Evolutionary conservation across 2,329 filamentous ascomycete genomes (phyloP).

Genomic region (Blastomyces gilchristii): DNA sequence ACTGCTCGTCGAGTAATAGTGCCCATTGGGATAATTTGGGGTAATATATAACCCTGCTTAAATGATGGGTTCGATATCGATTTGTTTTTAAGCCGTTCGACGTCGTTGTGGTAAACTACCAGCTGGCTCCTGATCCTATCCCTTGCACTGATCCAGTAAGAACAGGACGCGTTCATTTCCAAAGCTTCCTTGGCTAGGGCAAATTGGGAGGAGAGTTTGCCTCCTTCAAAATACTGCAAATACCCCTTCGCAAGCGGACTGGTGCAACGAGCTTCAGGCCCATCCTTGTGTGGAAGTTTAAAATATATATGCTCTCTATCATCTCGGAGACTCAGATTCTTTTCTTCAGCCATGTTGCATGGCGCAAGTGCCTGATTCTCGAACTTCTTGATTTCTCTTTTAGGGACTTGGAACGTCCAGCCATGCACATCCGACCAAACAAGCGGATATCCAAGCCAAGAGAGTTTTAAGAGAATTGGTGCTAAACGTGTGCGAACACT

Average conservation of each 20-base stretch:
- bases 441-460: constrained; percentile 82
- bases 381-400: constrained; percentile 54
- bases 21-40: constrained; percentile 95
- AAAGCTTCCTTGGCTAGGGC: constrained; percentile 85
- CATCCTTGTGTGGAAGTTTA: constrained; percentile 94
- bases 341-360: constrained; percentile 69
- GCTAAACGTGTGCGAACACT: constrained; percentile 82
- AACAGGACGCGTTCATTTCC: constrained; percentile 97
- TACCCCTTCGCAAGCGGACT: constrained; percentile 90
- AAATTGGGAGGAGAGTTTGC: constrained; percentile 76
- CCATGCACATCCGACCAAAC: constrained; percentile 89
- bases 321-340: constrained; percentile 53
- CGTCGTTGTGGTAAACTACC: constrained; percentile 72
- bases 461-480: constrained; percentile 68
- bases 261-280: constrained; percentile 69
- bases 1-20: constrained; percentile 90
- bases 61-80: constrained; percentile 18
- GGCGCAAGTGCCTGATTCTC: constrained; percentile 58
- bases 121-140: constrained; percentile 92
- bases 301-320: constrained; percentile 64
- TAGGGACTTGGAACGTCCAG: constrained; percentile 77
- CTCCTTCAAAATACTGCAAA: constrained; percentile 80
- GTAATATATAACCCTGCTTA: constrained; percentile 72
- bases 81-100: constrained; percentile 20
- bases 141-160: constrained; percentile 95